Percentiles rank a stretch among this genome's conserved stretches.
phyloP scores from a whole-genome alignment of 2,329 filamentous ascomycete species.

The Colletotrichum neosansevieriae region DNA sequence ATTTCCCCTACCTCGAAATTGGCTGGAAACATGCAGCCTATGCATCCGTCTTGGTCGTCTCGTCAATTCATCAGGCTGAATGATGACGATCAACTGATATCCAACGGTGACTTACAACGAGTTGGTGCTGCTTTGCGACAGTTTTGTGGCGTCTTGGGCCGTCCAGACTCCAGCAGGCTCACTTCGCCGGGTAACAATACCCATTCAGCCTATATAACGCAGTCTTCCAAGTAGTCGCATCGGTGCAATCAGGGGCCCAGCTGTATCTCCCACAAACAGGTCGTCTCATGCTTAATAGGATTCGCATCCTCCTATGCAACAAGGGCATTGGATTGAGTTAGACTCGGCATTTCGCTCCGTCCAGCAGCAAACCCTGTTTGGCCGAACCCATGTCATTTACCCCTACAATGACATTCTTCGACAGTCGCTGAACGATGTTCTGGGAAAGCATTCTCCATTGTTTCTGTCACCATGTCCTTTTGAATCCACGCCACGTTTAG shows the following conservation, averaged over 20 bases:
- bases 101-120: too few relatives aligned
- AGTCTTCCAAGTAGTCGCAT: not conserved
- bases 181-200: conserved; percentile 10
- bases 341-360: conserved; percentile 40
- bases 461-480: conserved; percentile 24
- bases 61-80: too few relatives aligned
- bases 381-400: conserved; percentile 10
- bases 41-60: too few relatives aligned
- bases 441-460: conserved; percentile 26
- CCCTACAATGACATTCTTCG: conserved; percentile 28
- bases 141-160: not conserved
- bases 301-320: conserved; percentile 11
- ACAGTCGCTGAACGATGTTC: conserved; percentile 30
- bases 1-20: too few relatives aligned
- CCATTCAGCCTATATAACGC: conserved; percentile 29
- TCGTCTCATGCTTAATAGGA: conserved; percentile 12
- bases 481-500: conserved; percentile 27
- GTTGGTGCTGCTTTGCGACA: too few relatives aligned
- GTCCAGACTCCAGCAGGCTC: not conserved
- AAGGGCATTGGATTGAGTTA: conserved; percentile 32
- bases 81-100: too few relatives aligned
- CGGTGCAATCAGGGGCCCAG: too few relatives aligned
- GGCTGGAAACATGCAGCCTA: too few relatives aligned
- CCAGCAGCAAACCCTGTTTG: conserved; percentile 33
- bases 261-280: not conserved